Evolutionary conservation across 768 basidiomycete genomes (phyloP), one percentile per base, ranked within the genome.

Genomic region (Hygrocybe coccinea): DNA sequence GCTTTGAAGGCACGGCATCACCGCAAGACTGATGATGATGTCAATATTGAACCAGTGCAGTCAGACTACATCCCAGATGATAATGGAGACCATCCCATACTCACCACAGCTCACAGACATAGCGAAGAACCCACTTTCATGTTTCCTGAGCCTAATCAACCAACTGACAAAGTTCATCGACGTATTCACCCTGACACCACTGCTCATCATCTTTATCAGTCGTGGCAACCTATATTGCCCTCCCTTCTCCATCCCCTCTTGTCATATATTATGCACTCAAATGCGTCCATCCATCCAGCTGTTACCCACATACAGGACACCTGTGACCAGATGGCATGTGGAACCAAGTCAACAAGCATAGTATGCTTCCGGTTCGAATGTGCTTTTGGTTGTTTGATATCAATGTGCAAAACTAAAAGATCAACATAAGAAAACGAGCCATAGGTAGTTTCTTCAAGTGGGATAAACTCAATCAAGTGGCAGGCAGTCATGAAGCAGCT

Each of bases 371-470:
- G 48, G 38, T 53, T 55, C 5, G 57, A 58, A 29, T 33, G 54
- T 62, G 34, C 44, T 59, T 55, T 17, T 22, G 29, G 33, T 7
- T 46, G 22, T 48, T 9, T 34, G 29, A 19, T 17, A 1, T 12
- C 7, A 12, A 17, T 15, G 15, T 15, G 19, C 19, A 33, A 19
- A 15, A n/a, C 3, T 34, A 29, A 15, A 69, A 66, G 38, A 67
- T 65, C 11, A 64, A 64, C 49, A 62, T 69, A 15, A 48, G 60
- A 0, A 64, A 64, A 25, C 50, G 58, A 4, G 64, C 64, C 0
- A 65, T 68, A 11, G 61, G 58, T 0, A 62, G 59, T 24, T 67
- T 68, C 34, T 62, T 60, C 2, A 64, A 69, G 45, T 67, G 65
- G 62, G 66, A 67, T 11, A 63, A 58, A 11, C 45, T 69, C 0